These are phyloP conservation scores for Saccharata proteae DNA, from an alignment of 2,329 filamentous ascomycete species.

Conservation along the genomic window DNA sequence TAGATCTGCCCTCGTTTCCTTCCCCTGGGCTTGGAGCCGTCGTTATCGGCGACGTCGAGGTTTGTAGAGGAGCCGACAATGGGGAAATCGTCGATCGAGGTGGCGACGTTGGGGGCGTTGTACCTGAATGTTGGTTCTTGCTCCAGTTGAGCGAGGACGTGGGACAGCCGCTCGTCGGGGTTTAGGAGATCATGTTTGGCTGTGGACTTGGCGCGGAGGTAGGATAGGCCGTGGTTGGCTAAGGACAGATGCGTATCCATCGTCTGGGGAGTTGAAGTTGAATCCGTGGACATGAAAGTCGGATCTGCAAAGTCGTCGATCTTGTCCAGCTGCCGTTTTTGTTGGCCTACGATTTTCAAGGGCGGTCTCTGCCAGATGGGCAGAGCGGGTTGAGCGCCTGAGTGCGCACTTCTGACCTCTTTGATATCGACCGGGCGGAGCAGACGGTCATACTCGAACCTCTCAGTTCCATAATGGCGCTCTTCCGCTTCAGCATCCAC, in stretches of 20 bases:
- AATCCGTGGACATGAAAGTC: background rate
- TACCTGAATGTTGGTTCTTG: background rate
- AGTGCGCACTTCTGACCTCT: background rate
- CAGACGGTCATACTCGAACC: background rate
- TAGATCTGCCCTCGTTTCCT: background rate
- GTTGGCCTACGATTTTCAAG: background rate
- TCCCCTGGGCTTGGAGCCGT: background rate
- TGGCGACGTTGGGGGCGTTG: background rate
- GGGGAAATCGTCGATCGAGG: background rate
- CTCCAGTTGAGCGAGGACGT: background rate
- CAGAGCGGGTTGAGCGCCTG: background rate
- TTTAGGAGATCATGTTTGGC: too few relatives aligned
- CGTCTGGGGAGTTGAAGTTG: background rate
- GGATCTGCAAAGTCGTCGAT: background rate
- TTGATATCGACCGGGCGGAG: conserved; percentile 1
- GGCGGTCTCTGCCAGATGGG: background rate
- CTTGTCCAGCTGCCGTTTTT: background rate
- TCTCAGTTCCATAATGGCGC: background rate
- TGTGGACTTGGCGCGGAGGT: too few relatives aligned
- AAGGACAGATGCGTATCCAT: background rate
- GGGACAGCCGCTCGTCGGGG: background rate
- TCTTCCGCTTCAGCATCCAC: conserved; percentile 7
- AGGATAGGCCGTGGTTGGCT: background rate
- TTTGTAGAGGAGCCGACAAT: background rate
- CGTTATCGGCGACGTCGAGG: background rate